A percentile compares a stretch with the other conserved stretches of the same genome.
These are phyloP conservation scores for Pueraria montana DNA, from an alignment of 306 rosid species.

Conservation along the genomic window DNA sequence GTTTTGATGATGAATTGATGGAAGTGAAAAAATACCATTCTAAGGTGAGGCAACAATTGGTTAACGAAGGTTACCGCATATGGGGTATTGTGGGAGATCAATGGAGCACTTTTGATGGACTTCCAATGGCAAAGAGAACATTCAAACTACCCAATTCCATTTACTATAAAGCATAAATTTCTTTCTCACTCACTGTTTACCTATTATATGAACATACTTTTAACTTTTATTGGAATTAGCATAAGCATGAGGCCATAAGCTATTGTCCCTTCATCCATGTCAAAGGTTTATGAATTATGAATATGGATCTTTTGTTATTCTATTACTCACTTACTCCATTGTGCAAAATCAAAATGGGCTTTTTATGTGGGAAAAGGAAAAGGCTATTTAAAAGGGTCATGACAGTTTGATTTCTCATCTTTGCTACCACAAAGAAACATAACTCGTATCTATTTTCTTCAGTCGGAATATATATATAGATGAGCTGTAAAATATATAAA, in stretches of 20 bases:
- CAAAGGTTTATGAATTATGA: constrained; percentile 32
- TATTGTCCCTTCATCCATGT: constrained; percentile 46
- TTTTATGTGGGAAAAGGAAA: constrained; percentile 20
- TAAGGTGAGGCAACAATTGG: constrained; percentile 54
- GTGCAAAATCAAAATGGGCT: not conserved
- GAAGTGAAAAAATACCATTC: constrained; percentile 63
- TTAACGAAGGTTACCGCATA: constrained; percentile 67
- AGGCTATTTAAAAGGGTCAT: constrained; percentile 2
- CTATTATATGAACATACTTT: not conserved
- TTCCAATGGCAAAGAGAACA: constrained; percentile 64
- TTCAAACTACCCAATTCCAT: constrained; percentile 78
- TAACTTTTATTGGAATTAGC: constrained; percentile 13
- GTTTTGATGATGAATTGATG: constrained; percentile 66
- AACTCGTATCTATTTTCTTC: not conserved
- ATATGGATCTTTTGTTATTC: constrained; percentile 17
- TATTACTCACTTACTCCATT: not conserved
- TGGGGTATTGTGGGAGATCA: constrained; percentile 77
- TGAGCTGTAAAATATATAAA: not conserved
- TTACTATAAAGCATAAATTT: constrained; percentile 42
- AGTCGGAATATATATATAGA: not conserved
- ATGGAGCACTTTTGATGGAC: constrained; percentile 77
- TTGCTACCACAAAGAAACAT: constrained; percentile 23
- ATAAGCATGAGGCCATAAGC: constrained; percentile 22
- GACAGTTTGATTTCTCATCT: constrained; percentile 1
- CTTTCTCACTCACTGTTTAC: not conserved